phyloP scores from a whole-genome alignment of 176 grass and related monocot species.

The Chrysopogon serrulatus region DNA sequence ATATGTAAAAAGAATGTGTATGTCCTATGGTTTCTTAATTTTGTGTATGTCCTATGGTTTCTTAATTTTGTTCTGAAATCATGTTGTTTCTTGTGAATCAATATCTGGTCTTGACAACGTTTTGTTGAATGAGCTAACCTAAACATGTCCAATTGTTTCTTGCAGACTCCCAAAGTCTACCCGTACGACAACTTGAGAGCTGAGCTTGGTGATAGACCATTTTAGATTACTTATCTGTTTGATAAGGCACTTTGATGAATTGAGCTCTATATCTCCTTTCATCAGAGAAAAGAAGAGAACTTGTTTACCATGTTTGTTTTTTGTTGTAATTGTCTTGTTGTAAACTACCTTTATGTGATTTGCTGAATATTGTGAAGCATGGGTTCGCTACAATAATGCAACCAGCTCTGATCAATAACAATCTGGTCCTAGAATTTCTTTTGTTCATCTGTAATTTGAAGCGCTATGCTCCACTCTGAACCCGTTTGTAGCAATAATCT shows the following conservation, averaged over 20 bases:
- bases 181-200: slow-evolving; percentile 79
- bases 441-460: not conserved
- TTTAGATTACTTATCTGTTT: not conserved
- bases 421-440: not conserved
- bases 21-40: not conserved
- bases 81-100: not conserved
- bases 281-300: not conserved
- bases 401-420: not conserved
- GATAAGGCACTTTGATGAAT: not conserved
- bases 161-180: slow-evolving; percentile 97
- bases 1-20: not conserved
- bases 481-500: not conserved
- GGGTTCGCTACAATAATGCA: slow-evolving; percentile 21
- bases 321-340: not conserved
- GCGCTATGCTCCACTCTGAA: not conserved
- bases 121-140: slow-evolving; percentile 3
- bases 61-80: not conserved
- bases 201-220: slow-evolving; percentile 76
- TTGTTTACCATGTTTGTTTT: slow-evolving; percentile 14
- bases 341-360: not conserved
- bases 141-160: not conserved
- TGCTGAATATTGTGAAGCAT: not conserved
- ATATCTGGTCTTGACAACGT: not conserved
- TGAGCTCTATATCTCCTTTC: not conserved
- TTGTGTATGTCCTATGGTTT: too few relatives aligned